phyloP scores from a whole-genome alignment of 2,329 filamentous ascomycete genomes.

The Cadophora malorum region DNA sequence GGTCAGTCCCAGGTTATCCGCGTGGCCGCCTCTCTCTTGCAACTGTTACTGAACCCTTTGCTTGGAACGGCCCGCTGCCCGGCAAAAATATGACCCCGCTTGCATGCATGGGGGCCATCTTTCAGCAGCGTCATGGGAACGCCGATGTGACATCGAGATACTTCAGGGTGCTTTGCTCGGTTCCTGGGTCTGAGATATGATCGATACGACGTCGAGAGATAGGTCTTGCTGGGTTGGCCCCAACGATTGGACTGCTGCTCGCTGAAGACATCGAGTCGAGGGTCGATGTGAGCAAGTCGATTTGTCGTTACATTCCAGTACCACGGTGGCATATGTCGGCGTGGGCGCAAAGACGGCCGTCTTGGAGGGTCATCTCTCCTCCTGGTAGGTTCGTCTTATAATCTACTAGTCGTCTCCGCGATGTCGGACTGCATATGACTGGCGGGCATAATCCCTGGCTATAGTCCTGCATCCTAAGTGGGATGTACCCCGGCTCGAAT shows the following conservation, averaged over 20 bases:
- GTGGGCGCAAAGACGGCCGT: not conserved
- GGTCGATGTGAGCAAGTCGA: not conserved
- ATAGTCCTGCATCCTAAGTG: conserved; percentile 6
- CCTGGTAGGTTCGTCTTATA: conserved; percentile 6
- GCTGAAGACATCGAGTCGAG: not conserved
- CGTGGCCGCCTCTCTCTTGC: not conserved
- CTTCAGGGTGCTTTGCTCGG: not conserved
- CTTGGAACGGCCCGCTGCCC: conserved; percentile 16
- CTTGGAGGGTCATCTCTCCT: not conserved
- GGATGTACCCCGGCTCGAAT: not conserved
- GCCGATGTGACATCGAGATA: conserved; percentile 9
- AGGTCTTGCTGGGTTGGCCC: not conserved
- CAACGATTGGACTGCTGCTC: conserved; percentile 3
- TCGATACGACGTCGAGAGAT: not conserved
- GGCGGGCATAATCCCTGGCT: not conserved
- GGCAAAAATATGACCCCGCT: conserved; percentile 9
- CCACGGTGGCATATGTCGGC: conserved; percentile 2
- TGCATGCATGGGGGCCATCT: conserved; percentile 8
- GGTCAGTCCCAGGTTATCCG: not conserved
- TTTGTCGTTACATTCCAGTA: conserved; percentile 13
- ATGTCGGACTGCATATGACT: conserved; percentile 9
- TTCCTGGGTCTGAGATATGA: not conserved
- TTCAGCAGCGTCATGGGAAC: conserved; percentile 5
- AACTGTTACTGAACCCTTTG: conserved; percentile 3
- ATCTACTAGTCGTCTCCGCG: conserved; percentile 18